Base-by-base conservation (phyloP, 768 basidiomycete species). In the Amylocystis lapponica region DNA sequence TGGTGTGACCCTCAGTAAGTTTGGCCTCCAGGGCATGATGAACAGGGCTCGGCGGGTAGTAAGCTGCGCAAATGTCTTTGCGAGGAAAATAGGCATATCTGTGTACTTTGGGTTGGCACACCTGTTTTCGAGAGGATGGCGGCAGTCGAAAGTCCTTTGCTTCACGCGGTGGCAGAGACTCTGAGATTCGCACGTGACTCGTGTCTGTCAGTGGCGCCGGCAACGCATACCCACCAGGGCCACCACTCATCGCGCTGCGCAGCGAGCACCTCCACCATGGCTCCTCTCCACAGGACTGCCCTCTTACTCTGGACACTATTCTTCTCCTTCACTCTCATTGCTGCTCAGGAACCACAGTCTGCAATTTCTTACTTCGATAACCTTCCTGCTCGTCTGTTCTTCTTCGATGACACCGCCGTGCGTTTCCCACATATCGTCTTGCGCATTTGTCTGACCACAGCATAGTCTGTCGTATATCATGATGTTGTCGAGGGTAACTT, bases 331-430 rank as follows among this genome's bases (percentile, higher is more conserved):
- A 36, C 48, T n/a, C 35, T 43, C 17, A 39, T 29, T 0, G 12
- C 25, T 22, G 53, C 53, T 3, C 73, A 72, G 56, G 57, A 72
- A 21, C 81, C 81, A 52, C 58, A 72, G 46, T 66, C 73, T 49
- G 48, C 64, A 5, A 52, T 81, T 41, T 72, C 65, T 26, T 65
- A 70, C 44, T 88, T 95, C 62, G 56, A 75, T 36, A 86, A 86
- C 60, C 66, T 87, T 27, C 91, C 92, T 8, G 75, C 76, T 11
- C 72, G 75, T 53, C 59, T 95, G 40, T 87, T 86, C 68, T 97
- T 92, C 73, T 96, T 98, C 66, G 88, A 97, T 49, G 95, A 96
- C 66, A 83, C 89, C 6, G 64, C 83, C 23, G 94, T 94, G 53
- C 53, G 84, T 69, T 19, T 47, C n/a, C 12, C 5, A 21, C 17